Conservation (phyloP, 495 filamentous ascomycete genomes). For the Elasticomyces elasticus region DNA sequence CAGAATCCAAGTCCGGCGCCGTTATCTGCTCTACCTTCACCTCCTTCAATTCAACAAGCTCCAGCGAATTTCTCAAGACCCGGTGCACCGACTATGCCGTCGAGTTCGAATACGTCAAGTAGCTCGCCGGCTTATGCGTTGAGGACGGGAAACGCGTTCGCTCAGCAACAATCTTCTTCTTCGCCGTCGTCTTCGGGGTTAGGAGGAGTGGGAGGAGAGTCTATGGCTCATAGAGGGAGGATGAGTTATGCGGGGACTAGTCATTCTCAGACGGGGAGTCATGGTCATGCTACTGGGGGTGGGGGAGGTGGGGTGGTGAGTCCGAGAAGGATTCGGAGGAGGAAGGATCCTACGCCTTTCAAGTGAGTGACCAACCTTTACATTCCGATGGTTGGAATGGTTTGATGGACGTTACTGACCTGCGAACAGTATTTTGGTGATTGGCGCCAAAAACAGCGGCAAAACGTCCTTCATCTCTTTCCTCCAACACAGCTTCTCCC, state of each 20-base stretch:
- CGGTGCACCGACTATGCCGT: slow-evolving; percentile 15
- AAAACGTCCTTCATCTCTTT: slow-evolving; percentile 98
- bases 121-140: slow-evolving; percentile 23
- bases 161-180: slow-evolving; percentile 16
- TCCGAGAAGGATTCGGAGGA: slow-evolving; percentile 79
- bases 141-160: slow-evolving; percentile 36
- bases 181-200: neutral
- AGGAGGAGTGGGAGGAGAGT: slow-evolving; percentile 24
- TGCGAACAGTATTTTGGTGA: slow-evolving; percentile 66
- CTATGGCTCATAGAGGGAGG: slow-evolving; percentile 88
- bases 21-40: slow-evolving; percentile 20
- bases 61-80: slow-evolving; percentile 20
- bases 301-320: too few species aligned
- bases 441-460: slow-evolving; percentile 79
- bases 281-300: too few species aligned
- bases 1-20: slow-evolving; percentile 33
- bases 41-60: neutral
- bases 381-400: too few species aligned
- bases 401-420: neutral
- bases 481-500: slow-evolving; percentile 69
- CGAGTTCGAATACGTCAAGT: slow-evolving; percentile 3
- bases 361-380: slow-evolving; percentile 58
- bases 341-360: slow-evolving; percentile 95
- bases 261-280: too few species aligned
- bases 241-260: slow-evolving; percentile 99